These are phyloP conservation scores for Eragrostis nindensis DNA, from an alignment of 176 grass and related monocot species.

Conservation along the genomic window DNA sequence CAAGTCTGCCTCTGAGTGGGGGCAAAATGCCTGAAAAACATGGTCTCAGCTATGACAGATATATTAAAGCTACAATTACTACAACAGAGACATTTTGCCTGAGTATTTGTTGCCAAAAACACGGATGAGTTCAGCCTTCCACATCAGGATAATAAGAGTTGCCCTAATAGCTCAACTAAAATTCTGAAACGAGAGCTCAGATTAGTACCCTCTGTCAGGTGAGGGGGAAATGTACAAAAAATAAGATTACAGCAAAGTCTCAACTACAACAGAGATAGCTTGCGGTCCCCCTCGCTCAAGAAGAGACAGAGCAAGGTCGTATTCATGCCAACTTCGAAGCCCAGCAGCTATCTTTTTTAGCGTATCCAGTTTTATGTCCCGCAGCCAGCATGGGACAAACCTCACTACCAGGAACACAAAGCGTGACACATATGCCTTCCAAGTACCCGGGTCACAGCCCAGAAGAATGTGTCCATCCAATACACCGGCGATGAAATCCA, in stretches of 20 bases:
- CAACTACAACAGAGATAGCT: constrained; percentile 55
- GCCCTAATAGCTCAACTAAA: neutral
- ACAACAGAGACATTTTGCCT: no score
- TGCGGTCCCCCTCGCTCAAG: constrained; percentile 76
- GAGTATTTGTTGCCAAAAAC: no score
- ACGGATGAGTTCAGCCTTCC: neutral
- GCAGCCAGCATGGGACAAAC: constrained; percentile 84
- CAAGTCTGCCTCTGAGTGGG: no score
- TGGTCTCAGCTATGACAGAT: no score
- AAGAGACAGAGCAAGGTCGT: constrained; percentile 67
- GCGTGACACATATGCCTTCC: constrained; percentile 79
- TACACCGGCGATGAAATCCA: constrained; percentile 89
- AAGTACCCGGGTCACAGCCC: constrained; percentile 80
- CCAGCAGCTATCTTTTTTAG: constrained; percentile 73
- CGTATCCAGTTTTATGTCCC: constrained; percentile 66
- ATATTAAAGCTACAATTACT: no score
- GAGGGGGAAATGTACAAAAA: neutral
- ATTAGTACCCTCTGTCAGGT: constrained; percentile 1
- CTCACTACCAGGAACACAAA: constrained; percentile 83
- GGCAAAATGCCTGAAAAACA: no score
- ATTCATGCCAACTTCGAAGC: constrained; percentile 77
- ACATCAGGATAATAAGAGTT: neutral
- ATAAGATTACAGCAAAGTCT: constrained; percentile 52
- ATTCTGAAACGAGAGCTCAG: neutral
- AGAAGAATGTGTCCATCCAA: constrained; percentile 80